phyloP scores from a whole-genome alignment of 2,329 filamentous ascomycete genomes.

The Curvularia lunata region DNA sequence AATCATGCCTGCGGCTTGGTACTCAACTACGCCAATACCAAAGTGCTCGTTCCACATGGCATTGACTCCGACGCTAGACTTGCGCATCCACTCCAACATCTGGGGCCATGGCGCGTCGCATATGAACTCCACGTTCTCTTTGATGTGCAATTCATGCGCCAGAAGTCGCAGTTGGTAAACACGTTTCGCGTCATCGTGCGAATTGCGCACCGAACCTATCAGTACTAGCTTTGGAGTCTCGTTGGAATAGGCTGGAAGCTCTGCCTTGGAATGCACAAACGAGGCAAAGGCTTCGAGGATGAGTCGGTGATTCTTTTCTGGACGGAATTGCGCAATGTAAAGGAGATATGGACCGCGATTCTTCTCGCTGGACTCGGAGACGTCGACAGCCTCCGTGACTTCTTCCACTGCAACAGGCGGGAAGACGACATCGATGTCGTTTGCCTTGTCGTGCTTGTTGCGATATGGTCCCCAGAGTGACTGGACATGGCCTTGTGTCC shows the following conservation, averaged over 20 bases:
- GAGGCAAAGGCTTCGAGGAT: constrained; percentile 83
- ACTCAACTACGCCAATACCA: constrained; percentile 97
- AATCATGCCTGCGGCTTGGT: constrained; percentile 92
- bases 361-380: constrained; percentile 72
- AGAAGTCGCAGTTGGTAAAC: constrained; percentile 89
- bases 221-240: constrained; percentile 73
- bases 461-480: constrained; percentile 71
- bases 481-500: constrained; percentile 82
- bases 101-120: constrained; percentile 89
- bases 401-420: constrained; percentile 91
- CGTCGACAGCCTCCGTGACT: constrained; percentile 74
- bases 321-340: constrained; percentile 96
- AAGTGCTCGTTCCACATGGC: constrained; percentile 99
- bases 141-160: constrained; percentile 80
- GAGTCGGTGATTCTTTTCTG: constrained; percentile 93
- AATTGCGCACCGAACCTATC: constrained; percentile 90
- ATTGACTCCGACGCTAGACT: constrained; percentile 85
- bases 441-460: constrained; percentile 52
- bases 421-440: constrained; percentile 78
- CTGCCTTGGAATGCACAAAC: constrained; percentile 60
- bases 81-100: constrained; percentile 79
- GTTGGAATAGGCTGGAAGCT: constrained; percentile 53
- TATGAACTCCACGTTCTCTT: constrained; percentile 83
- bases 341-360: constrained; percentile 74
- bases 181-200: constrained; percentile 73